Base-by-base conservation (phyloP, 768 basidiomycete species). In the Mycena latifolia region DNA sequence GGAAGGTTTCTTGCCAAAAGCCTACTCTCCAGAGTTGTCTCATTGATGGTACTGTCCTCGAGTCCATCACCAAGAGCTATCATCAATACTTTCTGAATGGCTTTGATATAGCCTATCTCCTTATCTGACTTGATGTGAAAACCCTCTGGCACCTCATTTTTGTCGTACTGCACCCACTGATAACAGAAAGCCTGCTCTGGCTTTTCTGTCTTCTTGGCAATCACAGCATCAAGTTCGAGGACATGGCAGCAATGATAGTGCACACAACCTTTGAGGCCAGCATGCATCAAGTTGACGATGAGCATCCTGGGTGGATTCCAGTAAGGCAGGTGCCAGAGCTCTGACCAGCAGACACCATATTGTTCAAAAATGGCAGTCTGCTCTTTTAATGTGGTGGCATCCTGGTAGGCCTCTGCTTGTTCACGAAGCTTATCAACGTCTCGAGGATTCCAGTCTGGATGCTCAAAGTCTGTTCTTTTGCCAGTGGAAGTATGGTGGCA, bases 241-340 rank as follows among this genome's bases (percentile, higher is more conserved):
- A 71, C 65, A 11, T 58, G 11, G 20, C 50, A 54, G 22, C 52
- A 68, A 37, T 72, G 73, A 24, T 63, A 47, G 11, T 67, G 46
- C 18, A 71, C 31, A 2, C 66, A 46, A 52, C 74, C 71, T 25
- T 73, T 61, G 1, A 71, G 62, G 25, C 77, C 55, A 39, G 65
- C 70, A 56, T 79, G 77, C 77, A 79, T 78, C 6, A 71, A 58
- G 51, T 78, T 74, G 27, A 77, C 62, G 27, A 76, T 63, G 8
- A 63, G 64, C 62, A 71, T 70, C 10, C 61, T 57, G 1, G 69
- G 55, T 0, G 77, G 71, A 41, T 74, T 61, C 56, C 70, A 79
- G 56, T 78, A 77, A 5, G 74, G 71, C 3, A 79, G 67, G 1
- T 72, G 67, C 35, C 69, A 61, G 9, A 75, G 62, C 50, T 70